Evolutionary conservation across 495 filamentous ascomycete genomes (phyloP).

Genomic region (Niebla homalea): DNA sequence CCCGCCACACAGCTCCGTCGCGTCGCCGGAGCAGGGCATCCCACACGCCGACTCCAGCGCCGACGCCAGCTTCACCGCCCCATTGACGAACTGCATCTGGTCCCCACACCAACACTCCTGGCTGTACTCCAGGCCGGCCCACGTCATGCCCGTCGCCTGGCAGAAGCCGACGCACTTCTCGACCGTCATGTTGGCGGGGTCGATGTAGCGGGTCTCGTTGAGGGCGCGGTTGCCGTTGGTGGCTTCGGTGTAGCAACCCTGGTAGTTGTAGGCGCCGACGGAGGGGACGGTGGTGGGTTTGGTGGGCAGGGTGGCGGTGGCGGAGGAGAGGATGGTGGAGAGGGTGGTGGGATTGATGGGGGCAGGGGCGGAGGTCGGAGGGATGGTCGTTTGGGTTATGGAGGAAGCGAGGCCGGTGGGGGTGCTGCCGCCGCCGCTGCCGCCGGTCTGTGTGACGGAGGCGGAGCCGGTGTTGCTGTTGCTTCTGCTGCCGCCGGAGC

Average conservation of each 20-base stretch:
- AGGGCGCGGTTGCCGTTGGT: background rate
- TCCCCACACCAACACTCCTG: background rate
- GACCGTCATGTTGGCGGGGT: background rate
- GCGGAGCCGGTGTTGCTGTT: too few relatives aligned
- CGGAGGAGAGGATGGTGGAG: background rate
- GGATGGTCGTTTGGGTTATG: too few relatives aligned
- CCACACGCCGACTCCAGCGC: background rate
- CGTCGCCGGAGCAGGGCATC: background rate
- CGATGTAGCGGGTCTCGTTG: background rate
- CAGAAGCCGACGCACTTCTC: background rate
- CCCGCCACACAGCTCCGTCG: background rate
- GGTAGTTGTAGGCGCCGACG: background rate
- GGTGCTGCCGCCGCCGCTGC: too few relatives aligned
- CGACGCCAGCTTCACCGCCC: background rate
- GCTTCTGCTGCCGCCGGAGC: too few relatives aligned
- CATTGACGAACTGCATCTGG: background rate
- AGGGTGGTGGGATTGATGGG: background rate
- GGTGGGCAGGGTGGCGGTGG: background rate
- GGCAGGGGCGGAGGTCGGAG: background rate
- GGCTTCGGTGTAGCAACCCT: background rate
- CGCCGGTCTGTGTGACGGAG: too few relatives aligned
- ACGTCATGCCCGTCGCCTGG: background rate
- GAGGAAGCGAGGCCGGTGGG: too few relatives aligned
- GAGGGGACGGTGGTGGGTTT: background rate
- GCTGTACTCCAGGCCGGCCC: background rate